These are phyloP conservation scores for Lactarius trivialis DNA, from an alignment of 768 basidiomycete species.

Conservation along the genomic window DNA sequence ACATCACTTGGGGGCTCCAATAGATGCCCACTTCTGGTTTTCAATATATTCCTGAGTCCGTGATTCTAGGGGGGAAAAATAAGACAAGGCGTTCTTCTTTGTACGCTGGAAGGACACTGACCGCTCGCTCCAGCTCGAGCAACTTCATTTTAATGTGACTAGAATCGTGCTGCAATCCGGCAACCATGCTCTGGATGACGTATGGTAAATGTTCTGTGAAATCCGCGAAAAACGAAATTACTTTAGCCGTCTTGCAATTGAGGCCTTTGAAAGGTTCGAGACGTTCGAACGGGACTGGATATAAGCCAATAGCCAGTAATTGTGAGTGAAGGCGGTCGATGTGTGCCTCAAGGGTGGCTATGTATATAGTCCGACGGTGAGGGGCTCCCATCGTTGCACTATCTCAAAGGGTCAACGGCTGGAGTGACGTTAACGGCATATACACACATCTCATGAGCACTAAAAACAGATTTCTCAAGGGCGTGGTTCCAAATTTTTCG, in stretches of 20 bases:
- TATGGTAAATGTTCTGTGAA: background rate
- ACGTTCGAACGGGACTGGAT: slow-evolving; percentile 48
- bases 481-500: slow-evolving; percentile 75
- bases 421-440: background rate
- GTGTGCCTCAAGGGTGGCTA: slow-evolving; percentile 65
- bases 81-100: background rate
- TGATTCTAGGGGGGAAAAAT: slow-evolving; percentile 11
- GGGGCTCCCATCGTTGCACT: slow-evolving; percentile 64
- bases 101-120: slow-evolving; percentile 31
- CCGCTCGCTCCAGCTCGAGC: slow-evolving; percentile 63
- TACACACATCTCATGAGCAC: slow-evolving; percentile 56
- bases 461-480: slow-evolving; percentile 66
- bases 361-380: slow-evolving; percentile 62
- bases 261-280: slow-evolving; percentile 61
- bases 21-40: slow-evolving; percentile 5
- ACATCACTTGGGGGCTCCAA: slow-evolving; percentile 1
- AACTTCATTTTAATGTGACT: slow-evolving; percentile 54
- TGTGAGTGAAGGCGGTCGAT: slow-evolving; percentile 62
- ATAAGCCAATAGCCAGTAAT: slow-evolving; percentile 45
- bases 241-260: slow-evolving; percentile 75
- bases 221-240: slow-evolving; percentile 25
- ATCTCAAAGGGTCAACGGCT: background rate
- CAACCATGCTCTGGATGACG: slow-evolving; percentile 58
- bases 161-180: slow-evolving; percentile 61
- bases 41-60: slow-evolving; percentile 16